Conservation (phyloP, 208 protist genomes). For the Trypanosoma theileri region DNA sequence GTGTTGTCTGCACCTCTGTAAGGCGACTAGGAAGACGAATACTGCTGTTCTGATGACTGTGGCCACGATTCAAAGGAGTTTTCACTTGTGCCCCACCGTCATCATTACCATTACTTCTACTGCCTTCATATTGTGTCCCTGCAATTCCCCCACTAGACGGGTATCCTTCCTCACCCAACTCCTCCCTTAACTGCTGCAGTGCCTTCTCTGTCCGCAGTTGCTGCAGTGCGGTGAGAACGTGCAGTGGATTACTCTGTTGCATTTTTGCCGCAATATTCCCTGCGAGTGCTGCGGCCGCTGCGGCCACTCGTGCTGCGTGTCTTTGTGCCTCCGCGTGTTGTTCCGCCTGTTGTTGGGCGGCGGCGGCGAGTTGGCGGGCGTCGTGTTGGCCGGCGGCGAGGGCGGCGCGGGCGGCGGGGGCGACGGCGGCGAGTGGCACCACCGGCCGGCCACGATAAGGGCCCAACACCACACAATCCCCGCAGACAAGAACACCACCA, state of each 20-base stretch:
- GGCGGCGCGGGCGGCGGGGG: slow-evolving; percentile 43
- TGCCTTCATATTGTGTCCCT: not conserved
- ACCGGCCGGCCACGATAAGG: slow-evolving; percentile 53
- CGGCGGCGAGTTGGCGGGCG: slow-evolving; percentile 33
- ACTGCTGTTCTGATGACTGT: not conserved
- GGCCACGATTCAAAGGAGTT: not conserved
- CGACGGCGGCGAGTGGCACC: slow-evolving; percentile 59
- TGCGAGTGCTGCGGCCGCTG: slow-evolving; percentile 32
- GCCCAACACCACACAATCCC: slow-evolving; percentile 67
- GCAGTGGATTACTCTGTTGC: slow-evolving; percentile 29
- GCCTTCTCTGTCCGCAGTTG: slow-evolving; percentile 50
- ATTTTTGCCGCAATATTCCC: slow-evolving; percentile 32
- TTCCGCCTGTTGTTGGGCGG: slow-evolving; percentile 41
- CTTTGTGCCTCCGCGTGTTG: slow-evolving; percentile 35
- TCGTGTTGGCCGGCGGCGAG: slow-evolving; percentile 51
- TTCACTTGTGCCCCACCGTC: not conserved
- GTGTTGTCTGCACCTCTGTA: not conserved
- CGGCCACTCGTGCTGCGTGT: slow-evolving; percentile 34
- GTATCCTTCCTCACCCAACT: slow-evolving; percentile 13
- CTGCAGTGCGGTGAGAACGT: slow-evolving; percentile 51
- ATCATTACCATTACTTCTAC: slow-evolving; percentile 3
- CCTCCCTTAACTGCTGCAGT: slow-evolving; percentile 46
- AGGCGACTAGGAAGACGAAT: not conserved
- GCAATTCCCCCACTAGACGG: not conserved
- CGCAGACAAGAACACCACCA: slow-evolving; percentile 64